Evolutionary conservation across 2,329 filamentous ascomycete species (phyloP), one percentile per base, ranked within the genome.

Genomic region (Cladosporium oxysporum): DNA sequence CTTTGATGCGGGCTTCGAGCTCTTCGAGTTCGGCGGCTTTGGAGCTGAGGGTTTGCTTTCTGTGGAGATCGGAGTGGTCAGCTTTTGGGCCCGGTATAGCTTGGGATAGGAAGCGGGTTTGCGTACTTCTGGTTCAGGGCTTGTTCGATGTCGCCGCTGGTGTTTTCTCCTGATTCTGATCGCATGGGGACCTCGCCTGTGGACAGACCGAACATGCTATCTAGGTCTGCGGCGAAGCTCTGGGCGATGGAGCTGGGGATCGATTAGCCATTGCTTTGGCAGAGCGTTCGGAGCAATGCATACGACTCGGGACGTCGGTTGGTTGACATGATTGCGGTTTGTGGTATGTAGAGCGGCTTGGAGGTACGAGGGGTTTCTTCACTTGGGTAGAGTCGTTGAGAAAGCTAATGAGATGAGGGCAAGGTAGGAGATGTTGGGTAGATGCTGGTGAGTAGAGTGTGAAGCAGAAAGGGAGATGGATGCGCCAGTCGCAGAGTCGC

Each of bases 171-270:
- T 14, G 49, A 12, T 23, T 41, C 31, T 41, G 90, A 71, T 94
- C 60, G 78, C 58, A 21, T 29, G 26, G 58, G 28, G 10, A 35
- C 33, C n/a, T 53, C 60, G 50, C 50, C 50, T 31, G 88, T 90
- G 72, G 95, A 91, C 75, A 97, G 89, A 75, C 91, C 90, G 83
- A 97, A 97, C 72, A 96, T 90, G 76, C 92, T 90, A 83, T 94
- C 91, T 68, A 97, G 84, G 77, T 94, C 91, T 53, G 88, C 84
- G 67, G 92, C 94, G 81, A 97, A 97, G 76, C 90, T 92, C 73
- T 88, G 90, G 63, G 93, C 93, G 79, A 97, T 88, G 68, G 91
- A 95, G 69, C 93, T 97, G 79, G 57, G 66, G 21, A 47, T 21
- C 44, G 21, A 50, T 62, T 23, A 37, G 50, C 61, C 50, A 57